phyloP scores from a whole-genome alignment of 306 rosid species.

The Citrullus colocynthis region DNA sequence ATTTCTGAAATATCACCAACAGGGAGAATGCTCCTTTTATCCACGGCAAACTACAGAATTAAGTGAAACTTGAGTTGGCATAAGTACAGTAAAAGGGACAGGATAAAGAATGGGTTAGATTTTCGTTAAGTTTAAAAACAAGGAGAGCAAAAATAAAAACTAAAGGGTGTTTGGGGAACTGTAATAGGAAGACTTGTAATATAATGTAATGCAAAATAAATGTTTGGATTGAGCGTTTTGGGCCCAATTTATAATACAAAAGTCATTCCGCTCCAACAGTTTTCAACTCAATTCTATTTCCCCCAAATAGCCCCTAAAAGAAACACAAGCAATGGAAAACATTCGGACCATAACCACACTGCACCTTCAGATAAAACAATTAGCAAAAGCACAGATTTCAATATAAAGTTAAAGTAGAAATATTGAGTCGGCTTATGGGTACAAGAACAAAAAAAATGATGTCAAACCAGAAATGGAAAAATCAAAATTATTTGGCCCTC shows the following conservation, averaged over 20 bases:
- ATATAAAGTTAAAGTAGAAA: background rate
- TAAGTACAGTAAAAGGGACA: background rate
- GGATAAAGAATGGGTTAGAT: background rate
- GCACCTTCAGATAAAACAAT: background rate
- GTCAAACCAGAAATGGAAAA: background rate
- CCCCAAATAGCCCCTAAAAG: too few relatives aligned
- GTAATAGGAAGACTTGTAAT: too few relatives aligned
- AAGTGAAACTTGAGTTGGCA: conserved; percentile 14
- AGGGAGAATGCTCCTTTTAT: conserved; percentile 88
- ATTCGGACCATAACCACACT: background rate
- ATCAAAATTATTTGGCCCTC: background rate
- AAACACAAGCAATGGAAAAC: too few relatives aligned
- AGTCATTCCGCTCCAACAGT: too few relatives aligned
- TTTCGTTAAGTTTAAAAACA: background rate
- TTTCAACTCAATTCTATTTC: too few relatives aligned
- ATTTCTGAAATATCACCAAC: conserved; percentile 89
- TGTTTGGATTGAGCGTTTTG: too few relatives aligned
- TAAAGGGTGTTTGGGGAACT: too few relatives aligned
- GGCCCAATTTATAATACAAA: too few relatives aligned
- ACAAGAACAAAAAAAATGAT: background rate
- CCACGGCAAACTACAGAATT: conserved; percentile 53
- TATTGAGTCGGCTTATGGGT: background rate
- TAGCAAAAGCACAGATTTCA: background rate
- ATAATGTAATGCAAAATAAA: too few relatives aligned
- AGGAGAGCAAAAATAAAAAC: background rate